Evolutionary conservation across 495 filamentous ascomycete genomes (phyloP).

Genomic region (Schizothecium vesticola): DNA sequence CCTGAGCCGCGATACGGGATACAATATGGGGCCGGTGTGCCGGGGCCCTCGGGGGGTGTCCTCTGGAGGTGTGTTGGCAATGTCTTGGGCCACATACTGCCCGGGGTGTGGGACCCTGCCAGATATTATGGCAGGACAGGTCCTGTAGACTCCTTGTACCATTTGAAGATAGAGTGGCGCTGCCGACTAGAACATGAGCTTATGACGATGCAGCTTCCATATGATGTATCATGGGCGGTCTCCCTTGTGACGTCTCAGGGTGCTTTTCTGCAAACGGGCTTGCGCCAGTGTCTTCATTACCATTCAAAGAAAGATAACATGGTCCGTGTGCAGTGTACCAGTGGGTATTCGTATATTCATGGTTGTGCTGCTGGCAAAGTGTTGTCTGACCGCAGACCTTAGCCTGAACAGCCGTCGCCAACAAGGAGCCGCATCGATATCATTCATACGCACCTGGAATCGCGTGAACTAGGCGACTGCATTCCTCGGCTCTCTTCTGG

Average conservation of each 20-base stretch:
- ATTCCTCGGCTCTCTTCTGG: too few species aligned
- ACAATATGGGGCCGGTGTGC: neutral
- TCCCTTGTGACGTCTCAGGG: neutral
- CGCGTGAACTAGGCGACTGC: neutral
- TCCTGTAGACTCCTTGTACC: neutral
- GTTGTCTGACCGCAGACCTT: neutral
- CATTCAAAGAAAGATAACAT: neutral
- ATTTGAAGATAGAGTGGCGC: neutral
- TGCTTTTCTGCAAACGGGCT: neutral
- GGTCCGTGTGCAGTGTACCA: neutral
- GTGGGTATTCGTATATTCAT: neutral
- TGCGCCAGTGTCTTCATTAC: neutral
- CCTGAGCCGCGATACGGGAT: neutral
- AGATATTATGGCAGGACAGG: neutral
- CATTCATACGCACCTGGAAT: neutral
- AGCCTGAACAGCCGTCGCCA: neutral
- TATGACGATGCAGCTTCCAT: neutral
- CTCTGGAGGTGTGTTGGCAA: neutral
- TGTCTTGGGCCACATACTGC: neutral
- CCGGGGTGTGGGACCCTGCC: neutral
- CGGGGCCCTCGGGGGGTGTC: neutral
- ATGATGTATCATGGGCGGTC: neutral
- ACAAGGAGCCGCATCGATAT: neutral
- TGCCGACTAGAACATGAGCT: neutral
- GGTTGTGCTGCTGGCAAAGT: neutral